A percentile compares a stretch with the other conserved stretches of the same genome.
Evolutionary conservation across 1,284 basidiomycete species (phyloP).

Genomic region (Takashimella tepidaria): DNA sequence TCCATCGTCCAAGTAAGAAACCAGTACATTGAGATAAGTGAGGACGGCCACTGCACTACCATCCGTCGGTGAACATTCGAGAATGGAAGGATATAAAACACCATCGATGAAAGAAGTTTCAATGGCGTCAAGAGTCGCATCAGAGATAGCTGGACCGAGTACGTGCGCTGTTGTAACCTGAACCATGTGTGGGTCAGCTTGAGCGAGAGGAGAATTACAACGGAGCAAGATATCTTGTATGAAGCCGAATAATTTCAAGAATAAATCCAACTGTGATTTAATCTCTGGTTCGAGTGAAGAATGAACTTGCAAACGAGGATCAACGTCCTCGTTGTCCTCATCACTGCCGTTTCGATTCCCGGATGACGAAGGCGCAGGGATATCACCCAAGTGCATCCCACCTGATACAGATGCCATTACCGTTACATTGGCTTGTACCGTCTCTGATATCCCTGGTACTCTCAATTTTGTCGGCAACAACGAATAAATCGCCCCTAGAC

Average conservation of each 20-base stretch:
- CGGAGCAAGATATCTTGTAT: slow-evolving; percentile 68
- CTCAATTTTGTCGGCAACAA: slow-evolving; percentile 76
- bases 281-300: slow-evolving; percentile 60
- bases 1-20: slow-evolving; percentile 68
- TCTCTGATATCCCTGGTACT: slow-evolving; percentile 52
- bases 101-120: slow-evolving; percentile 86
- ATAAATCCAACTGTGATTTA: slow-evolving; percentile 73
- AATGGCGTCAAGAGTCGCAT: slow-evolving; percentile 74
- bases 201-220: slow-evolving; percentile 21
- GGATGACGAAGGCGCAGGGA: too few relatives aligned
- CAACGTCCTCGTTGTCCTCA: slow-evolving; percentile 51
- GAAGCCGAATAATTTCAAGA: slow-evolving; percentile 86
- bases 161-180: slow-evolving; percentile 21
- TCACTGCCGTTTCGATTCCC: slow-evolving; percentile 39
- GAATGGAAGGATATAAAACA: slow-evolving; percentile 84
- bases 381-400: slow-evolving; percentile 47
- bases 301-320: slow-evolving; percentile 52
- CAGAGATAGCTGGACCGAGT: slow-evolving; percentile 70
- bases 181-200: slow-evolving; percentile 16
- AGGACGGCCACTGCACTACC: slow-evolving; percentile 94
- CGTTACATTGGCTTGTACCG: slow-evolving; percentile 51
- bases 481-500: slow-evolving; percentile 89
- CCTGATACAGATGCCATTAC: slow-evolving; percentile 64
- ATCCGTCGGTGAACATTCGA: slow-evolving; percentile 87
- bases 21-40: slow-evolving; percentile 89